phyloP scores from a whole-genome alignment of 192 early-diverging fungal genomes.

The Neocallimastix lanati region DNA sequence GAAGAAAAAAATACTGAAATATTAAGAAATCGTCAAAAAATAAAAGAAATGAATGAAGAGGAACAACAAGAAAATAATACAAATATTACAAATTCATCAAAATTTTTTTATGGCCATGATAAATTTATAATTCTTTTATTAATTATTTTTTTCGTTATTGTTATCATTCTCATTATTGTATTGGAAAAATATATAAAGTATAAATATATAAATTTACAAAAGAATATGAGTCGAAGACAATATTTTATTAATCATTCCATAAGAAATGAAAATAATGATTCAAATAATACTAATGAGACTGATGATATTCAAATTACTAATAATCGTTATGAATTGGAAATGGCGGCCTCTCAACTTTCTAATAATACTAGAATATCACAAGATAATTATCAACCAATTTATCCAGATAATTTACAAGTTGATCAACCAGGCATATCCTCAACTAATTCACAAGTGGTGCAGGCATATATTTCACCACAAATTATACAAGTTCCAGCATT shows the following conservation, averaged over 20 bases:
- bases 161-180: neutral
- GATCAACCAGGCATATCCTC: too few relatives aligned
- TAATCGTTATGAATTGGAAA: neutral
- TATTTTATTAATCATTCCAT: neutral
- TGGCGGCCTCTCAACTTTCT: neutral
- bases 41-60: too few relatives aligned
- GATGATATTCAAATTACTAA: neutral
- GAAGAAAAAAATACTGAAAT: neutral
- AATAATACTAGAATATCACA: neutral
- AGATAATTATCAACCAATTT: neutral
- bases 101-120: too few relatives aligned
- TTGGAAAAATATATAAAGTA: neutral
- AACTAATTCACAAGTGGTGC: too few relatives aligned
- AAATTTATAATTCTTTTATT: too few relatives aligned
- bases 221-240: neutral
- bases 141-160: too few relatives aligned
- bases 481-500: neutral
- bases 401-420: neutral
- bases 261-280: neutral
- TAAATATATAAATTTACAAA: neutral
- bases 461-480: neutral
- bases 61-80: too few relatives aligned
- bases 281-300: neutral
- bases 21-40: too few relatives aligned
- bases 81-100: too few relatives aligned